Evolutionary conservation across 352 stramenopile genomes (phyloP).

Genomic region (Elongisporangium prolatum): DNA sequence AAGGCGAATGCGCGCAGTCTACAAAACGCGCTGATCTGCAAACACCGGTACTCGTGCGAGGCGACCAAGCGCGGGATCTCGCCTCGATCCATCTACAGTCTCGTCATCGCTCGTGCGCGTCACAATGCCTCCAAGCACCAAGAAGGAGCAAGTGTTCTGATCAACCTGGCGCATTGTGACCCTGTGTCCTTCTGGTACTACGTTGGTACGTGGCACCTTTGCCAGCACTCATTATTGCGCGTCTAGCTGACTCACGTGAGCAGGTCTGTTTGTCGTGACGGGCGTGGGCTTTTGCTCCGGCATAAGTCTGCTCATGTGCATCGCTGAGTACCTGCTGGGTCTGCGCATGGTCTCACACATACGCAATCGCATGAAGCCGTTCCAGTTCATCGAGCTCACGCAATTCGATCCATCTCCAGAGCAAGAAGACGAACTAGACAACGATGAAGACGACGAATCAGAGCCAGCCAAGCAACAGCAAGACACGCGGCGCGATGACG

Average conservation of each 20-base stretch:
- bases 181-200: constrained; percentile 30
- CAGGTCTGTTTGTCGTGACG: constrained; percentile 33
- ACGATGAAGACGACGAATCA: background rate
- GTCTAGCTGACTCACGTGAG: background rate
- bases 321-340: constrained; percentile 41
- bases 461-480: background rate
- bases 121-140: constrained; percentile 4
- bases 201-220: constrained; percentile 17
- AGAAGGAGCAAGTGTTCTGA: constrained; percentile 9
- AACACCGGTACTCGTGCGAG: constrained; percentile 21
- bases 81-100: constrained; percentile 33
- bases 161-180: constrained; percentile 39
- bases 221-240: background rate
- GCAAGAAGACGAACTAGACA: too few relatives aligned
- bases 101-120: constrained; percentile 31
- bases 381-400: constrained; percentile 33
- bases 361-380: constrained; percentile 16
- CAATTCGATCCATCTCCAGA: constrained; percentile 17
- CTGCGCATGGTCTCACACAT: constrained; percentile 37
- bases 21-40: constrained; percentile 19
- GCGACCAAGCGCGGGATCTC: constrained; percentile 28
- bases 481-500: background rate
- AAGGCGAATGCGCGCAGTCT: constrained; percentile 1
- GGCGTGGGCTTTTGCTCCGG: constrained; percentile 40
- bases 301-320: constrained; percentile 31